Base-by-base conservation (phyloP, 441 rosid species). In the Kokia cookei region DNA sequence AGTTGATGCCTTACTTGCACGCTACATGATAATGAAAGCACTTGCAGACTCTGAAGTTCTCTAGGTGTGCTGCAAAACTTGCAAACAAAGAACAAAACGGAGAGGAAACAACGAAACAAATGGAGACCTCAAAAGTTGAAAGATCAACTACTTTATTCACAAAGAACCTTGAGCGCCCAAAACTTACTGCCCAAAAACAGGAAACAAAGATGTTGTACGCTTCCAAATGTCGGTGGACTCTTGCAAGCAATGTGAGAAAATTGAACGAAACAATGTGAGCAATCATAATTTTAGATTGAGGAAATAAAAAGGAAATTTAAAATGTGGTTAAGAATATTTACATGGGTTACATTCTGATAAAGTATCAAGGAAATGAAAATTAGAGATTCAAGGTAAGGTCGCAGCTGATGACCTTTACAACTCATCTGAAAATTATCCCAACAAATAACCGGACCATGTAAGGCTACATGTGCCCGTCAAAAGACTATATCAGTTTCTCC, bases 231-330 rank as follows among this genome's bases (percentile, higher is more conserved):
- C 78, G 71, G 70, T 66, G 19, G 29, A 19, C 77, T 75, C 86
- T 78, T 66, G 78, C 83, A 80, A 77, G 70, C 66, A 80, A 80
- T 14, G 72, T 15, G 58, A 51, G 29, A 58, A 73, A 54, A 77
- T 77, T 47, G 54, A 80, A 59, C 47, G 43, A 72, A 62, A 50
- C 58, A 51, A 59, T 12, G 74, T 61, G 50, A 80, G 77, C 42
- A 54, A 1, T 32, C 47, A 35, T 14, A 70, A 59, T 11, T 74
- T 68, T 61, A 5, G 22, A 7, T 5, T 29, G 11, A 51, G 12
- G 19, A 13, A 8, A 54, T 6, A 54, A 54, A 19, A 54, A 59
- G 53, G 2, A 4, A 32, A 17, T 55, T n/a, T 71, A 53, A 64
- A 40, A 62, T 64, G 66, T 14, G 17, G 7, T 22, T 40, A 67